Base-by-base conservation (phyloP, 225 moss, liverwort and hornwort species). In the Anthoceros angustus region DNA sequence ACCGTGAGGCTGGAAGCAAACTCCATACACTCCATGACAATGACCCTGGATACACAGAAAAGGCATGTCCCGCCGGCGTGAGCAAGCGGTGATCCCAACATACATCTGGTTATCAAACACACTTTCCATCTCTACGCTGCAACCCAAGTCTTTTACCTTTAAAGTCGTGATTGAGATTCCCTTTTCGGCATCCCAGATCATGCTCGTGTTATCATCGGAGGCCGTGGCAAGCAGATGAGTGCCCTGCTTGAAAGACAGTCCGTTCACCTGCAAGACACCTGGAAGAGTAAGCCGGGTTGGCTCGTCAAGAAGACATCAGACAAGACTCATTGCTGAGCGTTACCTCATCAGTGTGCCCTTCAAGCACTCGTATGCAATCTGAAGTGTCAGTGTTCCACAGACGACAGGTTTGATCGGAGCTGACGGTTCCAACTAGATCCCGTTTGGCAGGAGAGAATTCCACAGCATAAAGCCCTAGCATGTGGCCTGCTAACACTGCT, bases 171-270 rank as follows among this genome's bases (percentile, higher is more conserved):
- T 86, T 42, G 88, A 84, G 6, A 98, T 92, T 18, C 95, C 95
- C 77, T 98, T 98, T 64, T 98, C 95, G 64, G 95, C 95, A 76
- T 98, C 95, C 95, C 95, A 98, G 66, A 98, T 92, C 81, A 98
- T 92, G 75, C 95, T 91, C 68, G 91, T 81, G 42, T 83, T 87
- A 65, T 98, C 95, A 80, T 98, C 95, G 60, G 95, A 98, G 40
- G 95, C 95, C 42, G 95, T 98, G 55, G 95, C 95, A 61, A 98
- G 70, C 61, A 98, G 74, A 80, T 98, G 87, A 7, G 95, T 98
- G 67, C 95, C 95, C 62, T 83, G 81, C 75, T 98, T 98, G 64
- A 98, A 98, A 14, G 91, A 98, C 68, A 98, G 76, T 64, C 95
- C 95, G 65, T 98, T 98, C 60, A 98, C 95, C 95, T 98, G 77